phyloP scores from a whole-genome alignment of 1,284 basidiomycete genomes.

The Melanopsichium pennsylvanicum region DNA sequence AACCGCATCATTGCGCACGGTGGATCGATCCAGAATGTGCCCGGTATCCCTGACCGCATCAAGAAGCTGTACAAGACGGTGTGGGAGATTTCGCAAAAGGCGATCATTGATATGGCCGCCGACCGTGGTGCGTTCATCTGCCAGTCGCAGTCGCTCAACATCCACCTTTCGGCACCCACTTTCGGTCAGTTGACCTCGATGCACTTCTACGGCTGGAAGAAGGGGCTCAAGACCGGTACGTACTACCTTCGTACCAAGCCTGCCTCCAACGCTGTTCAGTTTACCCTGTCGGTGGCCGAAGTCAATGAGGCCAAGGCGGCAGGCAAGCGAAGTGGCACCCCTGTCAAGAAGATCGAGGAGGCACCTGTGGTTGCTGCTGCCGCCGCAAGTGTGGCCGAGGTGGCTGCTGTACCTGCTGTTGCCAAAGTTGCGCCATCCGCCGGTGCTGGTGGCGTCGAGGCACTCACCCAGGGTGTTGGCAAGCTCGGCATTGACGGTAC shows the following conservation, averaged over 20 bases:
- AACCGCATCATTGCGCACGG: slow-evolving; percentile 98
- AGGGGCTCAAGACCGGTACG: slow-evolving; percentile 89
- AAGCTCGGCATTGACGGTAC: slow-evolving; percentile 60
- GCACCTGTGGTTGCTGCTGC: slow-evolving; percentile 2
- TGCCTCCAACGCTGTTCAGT: slow-evolving; percentile 94
- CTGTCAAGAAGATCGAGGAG: slow-evolving; percentile 19
- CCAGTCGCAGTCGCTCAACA: slow-evolving; percentile 82
- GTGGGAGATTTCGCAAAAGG: slow-evolving; percentile 99
- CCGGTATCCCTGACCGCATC: slow-evolving; percentile 65
- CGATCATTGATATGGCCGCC: slow-evolving; percentile 94
- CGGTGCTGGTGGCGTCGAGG: slow-evolving; percentile 4
- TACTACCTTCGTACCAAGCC: slow-evolving; percentile 92
- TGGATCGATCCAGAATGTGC: slow-evolving; percentile 78
- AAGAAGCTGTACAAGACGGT: slow-evolving; percentile 97
- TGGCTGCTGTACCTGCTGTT: neutral
- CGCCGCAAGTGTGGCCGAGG: slow-evolving; percentile 6
- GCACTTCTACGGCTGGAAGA: slow-evolving; percentile 99
- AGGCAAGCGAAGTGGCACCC: slow-evolving; percentile 66
- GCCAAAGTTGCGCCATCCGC: too few relatives aligned
- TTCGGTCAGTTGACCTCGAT: slow-evolving; percentile 86
- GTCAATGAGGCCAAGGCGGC: slow-evolving; percentile 74
- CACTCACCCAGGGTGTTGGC: slow-evolving; percentile 48
- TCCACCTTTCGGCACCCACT: slow-evolving; percentile 90
- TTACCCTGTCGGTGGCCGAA: slow-evolving; percentile 84
- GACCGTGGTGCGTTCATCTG: slow-evolving; percentile 99